Base-by-base conservation (phyloP, 75 land plant genomes). In the Cryptomeria japonica region DNA sequence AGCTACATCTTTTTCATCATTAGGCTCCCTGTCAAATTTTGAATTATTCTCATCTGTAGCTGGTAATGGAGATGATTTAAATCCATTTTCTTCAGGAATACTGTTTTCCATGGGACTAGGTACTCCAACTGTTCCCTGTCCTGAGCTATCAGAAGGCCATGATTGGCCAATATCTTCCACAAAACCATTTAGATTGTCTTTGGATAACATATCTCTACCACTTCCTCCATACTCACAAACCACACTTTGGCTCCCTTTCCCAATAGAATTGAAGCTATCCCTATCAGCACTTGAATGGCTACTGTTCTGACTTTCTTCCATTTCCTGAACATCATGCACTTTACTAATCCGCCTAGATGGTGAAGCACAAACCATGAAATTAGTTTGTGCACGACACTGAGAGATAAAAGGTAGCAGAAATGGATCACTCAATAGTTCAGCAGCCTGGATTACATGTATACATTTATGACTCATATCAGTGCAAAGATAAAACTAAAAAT, bases 401-500 rank as follows among this genome's bases (percentile, higher is more conserved):
- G 89, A 90, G 42, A 96, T 88, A 61, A 90, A 95, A 14, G 96
- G 94, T 83, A 93, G 94, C 87, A 96, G 83, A 83, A 89, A 89
- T 53, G 95, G 93, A 83, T 95, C 92, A 86, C 92, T 94, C 85
- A 95, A 86, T 14, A 96, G 84, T 78, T 96, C 97, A 68, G 95
- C 89, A 86, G 96, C 97, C 96, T 95, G 90, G 16, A 88, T 7
- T 72, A 78, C 25, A 87, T 87, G 41, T 72, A 44, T 36, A 80
- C 84, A 85, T 49, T 85, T 32, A 19, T 37, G 15, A 55, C 37
- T 61, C 0, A 51, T 42, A 84, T 34, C 32, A 79, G 70, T 47
- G 19, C 31, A 56, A 47, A 51, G 42, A 42, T 28, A 36, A 86
- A 64, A 37, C 64, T 22, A 73, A 72, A 41, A 70, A 0, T 44